Evolutionary conservation across 306 rosid genomes (phyloP), one percentile per base, ranked within the genome.

Genomic region (Begonia peltatifolia): DNA sequence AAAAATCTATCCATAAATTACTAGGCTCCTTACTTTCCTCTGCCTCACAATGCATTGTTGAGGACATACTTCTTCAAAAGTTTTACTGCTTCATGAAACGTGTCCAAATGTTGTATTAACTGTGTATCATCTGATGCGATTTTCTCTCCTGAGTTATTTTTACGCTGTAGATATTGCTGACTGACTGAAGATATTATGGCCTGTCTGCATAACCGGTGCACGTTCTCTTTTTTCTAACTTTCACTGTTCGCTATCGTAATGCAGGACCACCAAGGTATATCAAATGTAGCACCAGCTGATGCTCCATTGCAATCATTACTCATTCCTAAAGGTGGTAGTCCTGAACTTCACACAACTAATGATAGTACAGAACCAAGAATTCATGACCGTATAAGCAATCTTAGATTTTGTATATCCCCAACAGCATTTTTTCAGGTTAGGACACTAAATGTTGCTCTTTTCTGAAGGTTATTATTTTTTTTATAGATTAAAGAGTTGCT

Each of bases 341-440:
- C 76, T 30, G 79, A 75, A 69, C 35, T 54, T 14, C 71, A 65
- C 60, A 63, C 67, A 14, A 50, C 60, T 14, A 36, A 64, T 41
- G 68, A 60, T 57, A 59, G 72, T 35, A 61, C 30, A 42, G 94
- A 90, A 54, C 69, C 72, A 9, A 74, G 93, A 60, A 86, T 90
- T 67, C 92, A 81, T 74, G 99, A 90, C 71, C 72, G 68, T 65
- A 81, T 90, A 61, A 73, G 76, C 78, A 62, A 73, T 74, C 99
- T 90, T 61, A 67, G 22, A 46, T 90, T 90, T 68, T 77, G 84
- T 57, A 83, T 90, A 79, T 90, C 96, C 14, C 99, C 99, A 25
- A 86, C 99, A 8, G 94, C 96, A 17, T 90, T 90, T 77, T 90
- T 90, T 61, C 96, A 90, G 94, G 99, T 83, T 61, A 14, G 54